phyloP scores from a whole-genome alignment of 2,329 filamentous ascomycete species.

The Fusarium gaditjirri region DNA sequence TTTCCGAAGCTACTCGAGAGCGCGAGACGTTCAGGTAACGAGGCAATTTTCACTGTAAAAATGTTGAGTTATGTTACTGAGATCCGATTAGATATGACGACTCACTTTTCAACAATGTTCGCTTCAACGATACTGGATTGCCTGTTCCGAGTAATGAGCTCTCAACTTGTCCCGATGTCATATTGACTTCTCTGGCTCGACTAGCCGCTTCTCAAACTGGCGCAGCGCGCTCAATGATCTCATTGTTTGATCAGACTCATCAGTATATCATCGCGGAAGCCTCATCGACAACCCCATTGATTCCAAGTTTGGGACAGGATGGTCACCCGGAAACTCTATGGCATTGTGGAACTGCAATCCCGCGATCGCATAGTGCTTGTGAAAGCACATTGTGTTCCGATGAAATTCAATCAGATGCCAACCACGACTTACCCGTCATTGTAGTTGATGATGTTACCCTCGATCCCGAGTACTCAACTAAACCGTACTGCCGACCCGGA shows the following conservation, averaged over 20 bases:
- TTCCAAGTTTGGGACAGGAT: conserved; percentile 25
- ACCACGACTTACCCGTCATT: conserved; percentile 45
- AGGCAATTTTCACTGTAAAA: not conserved
- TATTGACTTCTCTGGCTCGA: conserved; percentile 61
- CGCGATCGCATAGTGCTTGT: conserved; percentile 45
- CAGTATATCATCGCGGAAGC: conserved; percentile 65
- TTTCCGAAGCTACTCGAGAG: conserved; percentile 45
- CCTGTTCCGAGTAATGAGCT: conserved; percentile 42
- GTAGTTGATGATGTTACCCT: conserved; percentile 49
- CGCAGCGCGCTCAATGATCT: conserved; percentile 56
- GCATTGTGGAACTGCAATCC: conserved; percentile 48
- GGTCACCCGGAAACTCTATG: conserved; percentile 30
- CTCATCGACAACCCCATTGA: conserved; percentile 54
- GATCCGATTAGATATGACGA: conserved; percentile 11
- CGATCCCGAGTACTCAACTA: conserved; percentile 46
- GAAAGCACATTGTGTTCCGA: conserved; percentile 42
- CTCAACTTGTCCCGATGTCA: conserved; percentile 48
- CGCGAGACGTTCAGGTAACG: conserved; percentile 48
- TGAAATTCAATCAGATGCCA: not conserved
- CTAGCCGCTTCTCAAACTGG: conserved; percentile 57
- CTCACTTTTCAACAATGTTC: conserved; percentile 23
- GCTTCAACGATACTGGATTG: conserved; percentile 40
- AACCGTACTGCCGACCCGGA: conserved; percentile 39
- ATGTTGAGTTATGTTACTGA: not conserved
- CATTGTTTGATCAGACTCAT: conserved; percentile 59